Evolutionary conservation across 495 filamentous ascomycete genomes (phyloP), one percentile per base, ranked within the genome.

Genomic region (Staphylotrichum tortipilum): DNA sequence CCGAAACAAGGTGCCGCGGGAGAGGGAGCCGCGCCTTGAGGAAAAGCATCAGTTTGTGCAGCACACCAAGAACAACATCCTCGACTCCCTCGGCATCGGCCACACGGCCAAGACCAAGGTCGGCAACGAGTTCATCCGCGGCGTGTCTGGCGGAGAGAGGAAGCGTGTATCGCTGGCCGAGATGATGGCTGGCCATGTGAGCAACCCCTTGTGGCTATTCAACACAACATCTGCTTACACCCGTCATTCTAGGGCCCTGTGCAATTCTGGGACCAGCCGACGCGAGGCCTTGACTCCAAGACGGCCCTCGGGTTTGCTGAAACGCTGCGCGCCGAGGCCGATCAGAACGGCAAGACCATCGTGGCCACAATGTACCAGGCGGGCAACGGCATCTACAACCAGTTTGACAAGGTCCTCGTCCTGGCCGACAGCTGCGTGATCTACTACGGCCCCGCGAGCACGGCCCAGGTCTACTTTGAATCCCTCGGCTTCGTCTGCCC

Each of bases 41-140:
- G 82, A 82, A 1, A 79, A 85, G 57, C 73, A 68, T 31, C 68
- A 78, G 17, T 70, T 68, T 41, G 75, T 80, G 36, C 89, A 86
- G 52, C 78, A 80, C 24, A 63, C 72, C 17, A 79, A 82, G 24
- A 82, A 87, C 52, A 69, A 85, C 9, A 66, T 79, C n/a, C 82
- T 86, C 1, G n/a, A 17, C 15, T 43, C 40, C 24, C 40, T 88
- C 54, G 86, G 86, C 68, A 83, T 75, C 10, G 57, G 53, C 0
- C 69, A 74, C 30, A 70, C 66, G 5, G 58, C 79, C 56, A 78
- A 88, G 57, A 94, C 89, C 3, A 77, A 81, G 28, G 86, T 95
- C 11, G 89, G 89, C 41, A 84, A 94, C 59, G 83, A 86, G 56
- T 89, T 81, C 54, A 80, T 89, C 18, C 78, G 86, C 18, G 81